Base-by-base conservation (phyloP, 352 stramenopile species). In the Phytopythium sindhum region DNA sequence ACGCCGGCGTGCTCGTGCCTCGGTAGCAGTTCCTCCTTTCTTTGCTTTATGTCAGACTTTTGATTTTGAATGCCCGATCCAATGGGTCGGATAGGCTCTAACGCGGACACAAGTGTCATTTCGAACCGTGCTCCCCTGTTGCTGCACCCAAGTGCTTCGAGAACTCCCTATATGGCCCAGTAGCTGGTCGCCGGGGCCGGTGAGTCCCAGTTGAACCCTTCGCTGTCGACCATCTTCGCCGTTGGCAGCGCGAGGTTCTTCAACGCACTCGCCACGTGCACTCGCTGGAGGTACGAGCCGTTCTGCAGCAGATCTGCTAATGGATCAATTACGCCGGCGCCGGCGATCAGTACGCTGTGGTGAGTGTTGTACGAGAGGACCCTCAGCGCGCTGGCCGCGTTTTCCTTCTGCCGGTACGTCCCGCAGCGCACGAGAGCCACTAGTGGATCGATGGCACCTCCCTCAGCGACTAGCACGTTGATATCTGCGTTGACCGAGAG, bases 1-100 rank as follows among this genome's bases (percentile, higher is more conserved):
- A 54, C 26, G 69, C 67, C 4, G 67, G 74, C 47, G 68, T 75
- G 23, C 79, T 86, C 47, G 74, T 87, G 31, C 66, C 75, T 17
- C 66, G 75, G 52, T 78, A 82, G 60, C 31, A n/a, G 4, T 4
- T 44, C 26, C 50, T 44, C 7, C 3, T 2, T 39, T 11, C 57
- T 31, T 62, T 58, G 41, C 44, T 54, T 61, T 42, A 42, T 60
- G 24, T 60, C 35, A 48, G 37, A 24, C 44, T 51, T 28, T 51
- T 24, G n/a, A 29, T 51, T 51, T 28, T 29, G 44, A 29, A 51
- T 29, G 21, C 2, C 44, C 23, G 23, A n/a, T 51, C 44, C n/a
- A 21, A 11, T 9, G 44, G 23, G 19, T 51, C 9, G 44, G 44
- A 51, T 29, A 14, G 47, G 10, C 23, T 23, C 24, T 29, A 53